Percentiles rank a stretch among this genome's conserved stretches.
Evolutionary conservation across 2,329 filamentous ascomycete genomes (phyloP).

Genomic region (Sphaerulina vaccinii): DNA sequence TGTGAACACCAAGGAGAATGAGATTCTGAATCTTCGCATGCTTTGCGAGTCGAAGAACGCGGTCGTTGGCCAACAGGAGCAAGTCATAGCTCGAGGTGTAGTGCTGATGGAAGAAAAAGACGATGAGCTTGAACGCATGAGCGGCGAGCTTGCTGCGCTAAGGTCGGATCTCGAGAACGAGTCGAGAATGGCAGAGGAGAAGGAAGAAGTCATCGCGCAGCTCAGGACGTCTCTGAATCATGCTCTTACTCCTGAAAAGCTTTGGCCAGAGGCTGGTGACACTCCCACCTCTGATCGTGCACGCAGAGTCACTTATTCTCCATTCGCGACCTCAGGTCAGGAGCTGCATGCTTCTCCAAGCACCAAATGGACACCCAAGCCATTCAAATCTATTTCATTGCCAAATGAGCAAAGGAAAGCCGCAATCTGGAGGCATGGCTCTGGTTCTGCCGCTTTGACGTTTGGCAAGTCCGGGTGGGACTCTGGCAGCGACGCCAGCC

Average conservation of each 20-base stretch:
- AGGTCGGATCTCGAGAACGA: slow-evolving; percentile 19
- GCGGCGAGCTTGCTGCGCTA: slow-evolving; percentile 16
- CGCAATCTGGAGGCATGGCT: slow-evolving; percentile 13
- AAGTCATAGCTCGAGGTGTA: slow-evolving; percentile 29
- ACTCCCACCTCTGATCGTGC: neutral
- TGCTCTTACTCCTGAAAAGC: slow-evolving; percentile 12
- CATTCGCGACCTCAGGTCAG: slow-evolving; percentile 18
- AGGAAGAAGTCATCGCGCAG: slow-evolving; percentile 21
- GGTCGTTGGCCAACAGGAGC: slow-evolving; percentile 27
- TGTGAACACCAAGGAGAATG: slow-evolving; percentile 17
- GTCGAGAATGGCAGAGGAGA: slow-evolving; percentile 22
- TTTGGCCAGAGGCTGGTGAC: neutral
- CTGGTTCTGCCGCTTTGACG: slow-evolving; percentile 1
- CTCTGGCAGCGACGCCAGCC: slow-evolving; percentile 8
- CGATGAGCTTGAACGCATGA: slow-evolving; percentile 24
- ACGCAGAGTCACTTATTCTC: slow-evolving; percentile 7
- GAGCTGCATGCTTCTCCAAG: slow-evolving; percentile 1
- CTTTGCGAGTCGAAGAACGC: slow-evolving; percentile 31
- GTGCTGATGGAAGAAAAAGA: slow-evolving; percentile 26
- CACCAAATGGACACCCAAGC: slow-evolving; percentile 18
- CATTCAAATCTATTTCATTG: slow-evolving; percentile 14
- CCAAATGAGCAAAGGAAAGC: slow-evolving; percentile 19
- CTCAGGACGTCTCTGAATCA: slow-evolving; percentile 16
- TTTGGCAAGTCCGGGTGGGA: slow-evolving; percentile 15
- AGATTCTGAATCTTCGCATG: slow-evolving; percentile 22